Percentiles rank a stretch among this genome's conserved stretches.
Conservation (phyloP, 495 filamentous ascomycete genomes). For the Hapsidospora chrysogenum region DNA sequence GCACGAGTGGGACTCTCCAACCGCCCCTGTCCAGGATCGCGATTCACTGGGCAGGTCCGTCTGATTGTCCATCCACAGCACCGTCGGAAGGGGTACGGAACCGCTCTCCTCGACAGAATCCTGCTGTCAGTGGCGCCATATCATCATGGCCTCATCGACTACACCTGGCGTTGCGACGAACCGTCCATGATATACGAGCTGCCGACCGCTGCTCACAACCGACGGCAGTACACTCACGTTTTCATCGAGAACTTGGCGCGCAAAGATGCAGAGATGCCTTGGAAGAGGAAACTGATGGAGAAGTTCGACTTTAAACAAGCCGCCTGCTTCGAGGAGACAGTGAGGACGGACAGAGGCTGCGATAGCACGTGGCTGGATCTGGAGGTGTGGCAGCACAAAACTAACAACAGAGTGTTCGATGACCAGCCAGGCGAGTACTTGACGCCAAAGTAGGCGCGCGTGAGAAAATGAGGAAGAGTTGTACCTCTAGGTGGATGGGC, state of each 20-base stretch:
- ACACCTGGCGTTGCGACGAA: slow-evolving; percentile 1
- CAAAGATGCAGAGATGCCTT: too few relatives aligned
- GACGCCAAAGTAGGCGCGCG: too few relatives aligned
- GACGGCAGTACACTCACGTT: not conserved
- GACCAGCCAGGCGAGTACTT: not conserved
- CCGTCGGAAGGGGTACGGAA: slow-evolving; percentile 18
- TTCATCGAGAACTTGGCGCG: too few relatives aligned
- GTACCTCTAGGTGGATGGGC: too few relatives aligned
- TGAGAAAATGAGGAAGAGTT: too few relatives aligned
- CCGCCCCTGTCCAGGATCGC: slow-evolving; percentile 6
- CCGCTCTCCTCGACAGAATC: slow-evolving; percentile 18
- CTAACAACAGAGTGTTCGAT: not conserved
- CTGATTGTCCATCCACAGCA: slow-evolving; percentile 17
- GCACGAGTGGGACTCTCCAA: slow-evolving; percentile 11
- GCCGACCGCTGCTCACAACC: not conserved
- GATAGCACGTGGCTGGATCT: slow-evolving; percentile 3
- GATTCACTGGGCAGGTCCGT: slow-evolving; percentile 13
- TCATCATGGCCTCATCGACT: slow-evolving; percentile 1
- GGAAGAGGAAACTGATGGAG: not conserved
- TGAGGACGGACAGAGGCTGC: not conserved
- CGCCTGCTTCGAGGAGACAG: not conserved
- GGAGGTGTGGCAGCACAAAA: not conserved
- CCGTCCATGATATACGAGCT: not conserved
- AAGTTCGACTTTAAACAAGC: slow-evolving; percentile 2
- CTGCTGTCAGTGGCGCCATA: slow-evolving; percentile 4